These are phyloP conservation scores for Hemisphaericaspora xylofermentans DNA, from an alignment of 1,139 yeast genomes.

Conservation along the genomic window DNA sequence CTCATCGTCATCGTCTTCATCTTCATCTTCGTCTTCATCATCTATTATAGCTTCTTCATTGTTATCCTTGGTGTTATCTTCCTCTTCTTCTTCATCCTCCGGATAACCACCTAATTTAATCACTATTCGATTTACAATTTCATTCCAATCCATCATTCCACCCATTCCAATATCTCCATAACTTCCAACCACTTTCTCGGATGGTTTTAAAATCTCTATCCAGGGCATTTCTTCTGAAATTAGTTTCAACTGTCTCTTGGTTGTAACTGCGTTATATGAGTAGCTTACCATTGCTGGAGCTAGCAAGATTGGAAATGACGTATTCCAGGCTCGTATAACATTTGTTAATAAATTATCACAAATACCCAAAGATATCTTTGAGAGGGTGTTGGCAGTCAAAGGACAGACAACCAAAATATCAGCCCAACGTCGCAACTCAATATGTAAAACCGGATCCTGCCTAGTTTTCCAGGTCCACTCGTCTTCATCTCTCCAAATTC, in stretches of 20 bases:
- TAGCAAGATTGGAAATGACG: conserved; percentile 77
- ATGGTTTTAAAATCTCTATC: conserved; percentile 86
- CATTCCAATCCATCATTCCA: conserved; percentile 89
- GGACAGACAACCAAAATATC: conserved; percentile 89
- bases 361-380: conserved; percentile 86
- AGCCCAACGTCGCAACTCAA: conserved; percentile 94
- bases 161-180: conserved; percentile 97
- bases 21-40: conserved; percentile 42
- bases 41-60: conserved; percentile 39
- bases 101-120: conserved; percentile 87
- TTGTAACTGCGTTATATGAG: conserved; percentile 83
- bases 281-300: conserved; percentile 96
- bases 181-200: conserved; percentile 87
- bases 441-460: conserved; percentile 89
- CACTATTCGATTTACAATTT: conserved; percentile 82
- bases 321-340: conserved; percentile 90
- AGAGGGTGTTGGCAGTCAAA: conserved; percentile 82
- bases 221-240: conserved; percentile 88
- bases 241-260: conserved; percentile 73
- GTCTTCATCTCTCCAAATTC: conserved; percentile 85
- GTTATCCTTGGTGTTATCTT: conserved; percentile 13
- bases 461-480: conserved; percentile 93
- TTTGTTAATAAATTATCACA: conserved; percentile 88
- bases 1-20: conserved; percentile 47
- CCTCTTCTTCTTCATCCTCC: conserved; percentile 72